phyloP scores from a whole-genome alignment of 2,329 filamentous ascomycete species.

The Microdochium nivale region DNA sequence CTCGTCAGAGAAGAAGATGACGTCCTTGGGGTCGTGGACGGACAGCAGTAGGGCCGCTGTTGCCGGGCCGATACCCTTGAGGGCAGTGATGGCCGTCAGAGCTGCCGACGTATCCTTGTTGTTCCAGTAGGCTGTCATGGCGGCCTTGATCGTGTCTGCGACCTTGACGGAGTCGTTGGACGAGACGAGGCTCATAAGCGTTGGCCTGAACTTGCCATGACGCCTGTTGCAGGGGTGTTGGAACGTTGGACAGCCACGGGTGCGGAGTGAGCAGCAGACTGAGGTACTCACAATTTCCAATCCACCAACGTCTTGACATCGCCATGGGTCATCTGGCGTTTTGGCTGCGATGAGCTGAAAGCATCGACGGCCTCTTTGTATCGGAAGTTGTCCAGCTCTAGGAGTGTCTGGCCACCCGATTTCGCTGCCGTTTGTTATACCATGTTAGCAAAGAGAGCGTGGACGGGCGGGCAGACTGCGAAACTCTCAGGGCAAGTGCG shows the following conservation, averaged over 20 bases:
- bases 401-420: conserved; percentile 39
- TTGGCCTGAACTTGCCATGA: conserved; percentile 55
- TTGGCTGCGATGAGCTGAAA: conserved; percentile 28
- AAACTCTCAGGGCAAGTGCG: too few species aligned
- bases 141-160: conserved; percentile 38
- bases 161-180: conserved; percentile 48
- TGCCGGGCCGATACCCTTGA: conserved; percentile 73
- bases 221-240: conserved; percentile 29
- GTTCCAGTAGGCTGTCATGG: conserved; percentile 36
- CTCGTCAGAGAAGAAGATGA: conserved; percentile 77
- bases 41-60: conserved; percentile 69
- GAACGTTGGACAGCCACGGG: too few species aligned
- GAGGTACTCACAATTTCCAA: conserved; percentile 58
- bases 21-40: conserved; percentile 46
- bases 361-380: conserved; percentile 41
- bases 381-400: conserved; percentile 51
- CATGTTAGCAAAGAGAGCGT: conserved; percentile 2
- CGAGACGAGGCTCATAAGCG: conserved; percentile 49
- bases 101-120: conserved; percentile 28
- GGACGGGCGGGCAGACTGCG: too few species aligned
- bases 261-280: conserved; percentile 2
- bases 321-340: conserved; percentile 38
- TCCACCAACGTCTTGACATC: conserved; percentile 55
- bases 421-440: conserved; percentile 27
- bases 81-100: conserved; percentile 43